These are phyloP conservation scores for Ceratocystis cacaofunesta DNA, from an alignment of 2,329 filamentous ascomycete genomes.

Conservation along the genomic window DNA sequence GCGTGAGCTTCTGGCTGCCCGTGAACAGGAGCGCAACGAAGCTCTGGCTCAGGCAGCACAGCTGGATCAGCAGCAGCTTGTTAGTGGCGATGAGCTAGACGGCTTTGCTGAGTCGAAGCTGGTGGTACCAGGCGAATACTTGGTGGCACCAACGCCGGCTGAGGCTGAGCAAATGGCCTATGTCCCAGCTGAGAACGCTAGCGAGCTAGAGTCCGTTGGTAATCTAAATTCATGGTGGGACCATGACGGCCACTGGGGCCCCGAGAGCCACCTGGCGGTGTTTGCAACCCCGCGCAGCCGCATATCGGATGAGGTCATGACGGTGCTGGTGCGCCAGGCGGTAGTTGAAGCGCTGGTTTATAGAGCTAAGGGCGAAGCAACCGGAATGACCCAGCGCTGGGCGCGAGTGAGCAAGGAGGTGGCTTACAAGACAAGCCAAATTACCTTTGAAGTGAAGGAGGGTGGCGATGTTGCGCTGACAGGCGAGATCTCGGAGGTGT, in stretches of 20 bases:
- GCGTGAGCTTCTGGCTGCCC: constrained; percentile 23
- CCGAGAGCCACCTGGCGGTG: constrained; percentile 30
- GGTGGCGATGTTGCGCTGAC: constrained; percentile 29
- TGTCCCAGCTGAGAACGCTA: constrained; percentile 31
- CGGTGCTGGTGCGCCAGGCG: constrained; percentile 35
- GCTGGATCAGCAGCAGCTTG: constrained; percentile 20
- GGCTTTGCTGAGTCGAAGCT: constrained; percentile 18
- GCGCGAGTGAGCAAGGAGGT: constrained; percentile 25
- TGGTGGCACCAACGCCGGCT: constrained; percentile 17
- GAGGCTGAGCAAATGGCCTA: constrained; percentile 28
- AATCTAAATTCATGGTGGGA: constrained; percentile 40
- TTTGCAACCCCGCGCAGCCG: constrained; percentile 25
- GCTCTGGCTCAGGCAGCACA: constrained; percentile 7
- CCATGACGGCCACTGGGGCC: constrained; percentile 35
- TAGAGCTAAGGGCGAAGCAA: constrained; percentile 21
- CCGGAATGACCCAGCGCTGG: constrained; percentile 21
- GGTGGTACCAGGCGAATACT: constrained; percentile 16
- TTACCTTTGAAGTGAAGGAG: constrained; percentile 27
- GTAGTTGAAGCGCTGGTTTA: constrained; percentile 38
- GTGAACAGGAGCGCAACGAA: constrained; percentile 27
- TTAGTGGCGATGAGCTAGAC: constrained; percentile 1
- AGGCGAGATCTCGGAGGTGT: constrained; percentile 26
- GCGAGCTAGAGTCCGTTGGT: constrained; percentile 34
- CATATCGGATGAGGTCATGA: constrained; percentile 29
- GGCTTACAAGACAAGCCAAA: constrained; percentile 26